phyloP scores from a whole-genome alignment of 140 eudicot species.

The Cichorium intybus region DNA sequence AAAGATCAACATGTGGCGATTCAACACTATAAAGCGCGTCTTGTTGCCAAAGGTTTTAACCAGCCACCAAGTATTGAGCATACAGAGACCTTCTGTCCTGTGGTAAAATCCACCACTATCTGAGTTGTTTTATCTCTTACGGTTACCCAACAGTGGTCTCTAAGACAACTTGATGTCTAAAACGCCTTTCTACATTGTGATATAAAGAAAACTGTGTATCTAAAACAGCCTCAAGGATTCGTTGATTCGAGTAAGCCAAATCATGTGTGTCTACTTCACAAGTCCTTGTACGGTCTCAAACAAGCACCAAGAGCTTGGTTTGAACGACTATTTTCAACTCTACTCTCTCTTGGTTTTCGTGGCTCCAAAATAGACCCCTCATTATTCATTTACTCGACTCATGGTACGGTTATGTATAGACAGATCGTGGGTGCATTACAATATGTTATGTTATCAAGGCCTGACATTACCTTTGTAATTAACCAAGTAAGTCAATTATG shows the following conservation, averaged over 20 bases:
- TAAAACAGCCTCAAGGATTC: not conserved
- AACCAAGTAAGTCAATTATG: not conserved
- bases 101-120: not conserved
- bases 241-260: not conserved
- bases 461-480: not conserved
- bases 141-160: no score
- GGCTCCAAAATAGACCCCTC: not conserved
- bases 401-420: not conserved
- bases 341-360: not conserved
- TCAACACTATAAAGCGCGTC: not conserved
- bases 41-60: not conserved
- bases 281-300: no score
- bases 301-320: not conserved
- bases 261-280: not conserved
- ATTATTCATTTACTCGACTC: not conserved
- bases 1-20: not conserved
- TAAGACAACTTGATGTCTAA: no score
- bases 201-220: not conserved
- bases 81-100: not conserved
- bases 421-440: no score
- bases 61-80: not conserved
- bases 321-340: not conserved
- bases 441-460: not conserved
- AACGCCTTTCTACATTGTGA: no score
- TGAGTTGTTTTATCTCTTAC: no score